Conservation (phyloP, 2,329 filamentous ascomycete species). For the Ambrosiella beaveri region DNA sequence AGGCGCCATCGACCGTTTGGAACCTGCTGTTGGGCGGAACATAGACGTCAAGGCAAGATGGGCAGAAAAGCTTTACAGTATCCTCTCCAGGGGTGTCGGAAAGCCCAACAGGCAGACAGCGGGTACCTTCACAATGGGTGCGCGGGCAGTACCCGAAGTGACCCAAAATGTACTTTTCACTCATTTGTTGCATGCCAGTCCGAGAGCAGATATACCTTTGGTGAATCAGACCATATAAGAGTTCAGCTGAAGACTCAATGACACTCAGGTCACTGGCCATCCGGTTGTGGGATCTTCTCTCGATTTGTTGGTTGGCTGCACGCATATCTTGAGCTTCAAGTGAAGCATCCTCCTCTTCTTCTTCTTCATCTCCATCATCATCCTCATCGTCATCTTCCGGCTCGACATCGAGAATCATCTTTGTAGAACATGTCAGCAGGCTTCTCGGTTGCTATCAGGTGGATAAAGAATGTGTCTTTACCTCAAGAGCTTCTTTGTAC, state of each 20-base stretch:
- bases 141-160: conserved; percentile 95
- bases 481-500: conserved; percentile 96
- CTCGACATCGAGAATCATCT: conserved; percentile 95
- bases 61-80: conserved; percentile 96
- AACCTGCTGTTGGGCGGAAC: conserved; percentile 94
- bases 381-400: conserved; percentile 87
- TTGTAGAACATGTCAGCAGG: background rate
- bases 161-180: conserved; percentile 92
- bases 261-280: conserved; percentile 87
- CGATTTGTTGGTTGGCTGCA: conserved; percentile 24
- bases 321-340: conserved; percentile 40
- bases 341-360: conserved; percentile 49
- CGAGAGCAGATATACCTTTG: conserved; percentile 96
- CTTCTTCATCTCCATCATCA: conserved; percentile 59
- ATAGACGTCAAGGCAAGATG: conserved; percentile 90
- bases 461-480: conserved; percentile 18
- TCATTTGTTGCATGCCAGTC: conserved; percentile 96
- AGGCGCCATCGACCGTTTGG: conserved; percentile 91
- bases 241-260: conserved; percentile 93
- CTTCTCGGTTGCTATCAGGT: background rate
- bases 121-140: conserved; percentile 76
- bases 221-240: conserved; percentile 95
- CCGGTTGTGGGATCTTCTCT: conserved; percentile 62
- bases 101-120: conserved; percentile 81
- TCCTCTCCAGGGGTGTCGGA: conserved; percentile 93